These are phyloP conservation scores for Musa acuminata DNA, from an alignment of 176 grass and related monocot genomes.

Conservation along the genomic window DNA sequence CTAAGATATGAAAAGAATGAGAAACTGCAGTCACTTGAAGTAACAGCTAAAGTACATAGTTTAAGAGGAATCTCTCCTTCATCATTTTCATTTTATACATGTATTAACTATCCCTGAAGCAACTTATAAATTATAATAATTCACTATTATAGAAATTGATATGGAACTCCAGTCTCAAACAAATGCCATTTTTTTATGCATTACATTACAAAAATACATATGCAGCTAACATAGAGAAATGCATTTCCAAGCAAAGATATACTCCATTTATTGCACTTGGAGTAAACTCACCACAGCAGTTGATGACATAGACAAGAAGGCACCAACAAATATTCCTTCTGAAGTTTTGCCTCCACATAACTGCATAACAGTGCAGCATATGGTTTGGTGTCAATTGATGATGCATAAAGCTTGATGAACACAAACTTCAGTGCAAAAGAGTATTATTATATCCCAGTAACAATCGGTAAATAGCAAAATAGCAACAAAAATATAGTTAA, in stretches of 20 bases:
- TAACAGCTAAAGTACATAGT: not conserved
- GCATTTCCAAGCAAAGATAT: too few species aligned
- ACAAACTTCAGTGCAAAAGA: too few species aligned
- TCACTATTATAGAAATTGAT: not conserved
- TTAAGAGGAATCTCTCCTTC: not conserved
- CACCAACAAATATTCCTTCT: constrained; percentile 86
- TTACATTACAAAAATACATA: too few species aligned
- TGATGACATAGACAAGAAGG: constrained; percentile 96
- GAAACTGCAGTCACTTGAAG: not conserved
- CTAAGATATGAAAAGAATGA: not conserved
- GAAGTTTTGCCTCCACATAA: constrained; percentile 90
- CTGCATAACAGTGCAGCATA: constrained; percentile 24
- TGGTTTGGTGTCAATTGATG: not conserved
- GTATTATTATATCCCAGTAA: too few species aligned
- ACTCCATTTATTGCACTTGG: not conserved
- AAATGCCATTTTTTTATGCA: not conserved
- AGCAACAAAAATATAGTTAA: too few species aligned
- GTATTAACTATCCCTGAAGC: not conserved
- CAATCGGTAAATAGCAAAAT: too few species aligned
- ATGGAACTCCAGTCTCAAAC: not conserved
- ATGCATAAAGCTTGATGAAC: too few species aligned
- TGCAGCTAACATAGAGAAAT: too few species aligned
- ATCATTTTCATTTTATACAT: not conserved
- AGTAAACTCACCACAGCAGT: constrained; percentile 64
- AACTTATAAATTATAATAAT: not conserved